phyloP scores from a whole-genome alignment of 768 basidiomycete genomes.

The Tricholoma terreum region DNA sequence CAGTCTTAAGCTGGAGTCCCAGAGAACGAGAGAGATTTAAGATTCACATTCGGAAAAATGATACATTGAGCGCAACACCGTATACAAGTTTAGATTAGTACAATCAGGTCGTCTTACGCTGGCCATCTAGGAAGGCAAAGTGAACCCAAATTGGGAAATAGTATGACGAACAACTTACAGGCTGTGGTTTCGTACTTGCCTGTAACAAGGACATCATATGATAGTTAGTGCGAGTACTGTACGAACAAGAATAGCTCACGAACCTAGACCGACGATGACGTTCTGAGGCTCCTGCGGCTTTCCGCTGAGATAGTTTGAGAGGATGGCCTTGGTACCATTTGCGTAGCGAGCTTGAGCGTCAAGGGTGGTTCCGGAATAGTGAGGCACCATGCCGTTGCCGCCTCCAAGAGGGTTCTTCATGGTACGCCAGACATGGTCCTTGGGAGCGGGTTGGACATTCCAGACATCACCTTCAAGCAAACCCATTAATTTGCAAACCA shows the following conservation, averaged over 20 bases:
- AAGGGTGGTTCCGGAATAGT: conserved; percentile 85
- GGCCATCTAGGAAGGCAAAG: conserved; percentile 40
- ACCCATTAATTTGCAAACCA: not conserved
- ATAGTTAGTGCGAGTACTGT: not conserved
- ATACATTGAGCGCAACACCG: not conserved
- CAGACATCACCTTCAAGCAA: conserved; percentile 59
- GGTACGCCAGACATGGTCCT: conserved; percentile 82
- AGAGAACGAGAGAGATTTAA: not conserved
- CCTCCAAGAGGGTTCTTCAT: conserved; percentile 77
- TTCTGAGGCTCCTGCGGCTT: conserved; percentile 75
- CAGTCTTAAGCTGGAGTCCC: not conserved
- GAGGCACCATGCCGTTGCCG: conserved; percentile 89
- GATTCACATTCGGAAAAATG: not conserved
- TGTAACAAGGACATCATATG: conserved; percentile 8
- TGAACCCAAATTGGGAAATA: not conserved
- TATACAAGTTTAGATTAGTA: not conserved
- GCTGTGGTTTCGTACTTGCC: conserved; percentile 45
- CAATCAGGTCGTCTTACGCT: conserved; percentile 34
- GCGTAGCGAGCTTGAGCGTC: conserved; percentile 91
- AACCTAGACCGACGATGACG: conserved; percentile 73
- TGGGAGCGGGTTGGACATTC: conserved; percentile 85
- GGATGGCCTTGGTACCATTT: conserved; percentile 62
- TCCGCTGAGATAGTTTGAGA: conserved; percentile 62
- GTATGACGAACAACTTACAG: conserved; percentile 31
- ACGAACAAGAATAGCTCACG: conserved; percentile 22